These are phyloP conservation scores for Agrostemma githago DNA, from an alignment of 148 eudicot genomes.

Conservation along the genomic window DNA sequence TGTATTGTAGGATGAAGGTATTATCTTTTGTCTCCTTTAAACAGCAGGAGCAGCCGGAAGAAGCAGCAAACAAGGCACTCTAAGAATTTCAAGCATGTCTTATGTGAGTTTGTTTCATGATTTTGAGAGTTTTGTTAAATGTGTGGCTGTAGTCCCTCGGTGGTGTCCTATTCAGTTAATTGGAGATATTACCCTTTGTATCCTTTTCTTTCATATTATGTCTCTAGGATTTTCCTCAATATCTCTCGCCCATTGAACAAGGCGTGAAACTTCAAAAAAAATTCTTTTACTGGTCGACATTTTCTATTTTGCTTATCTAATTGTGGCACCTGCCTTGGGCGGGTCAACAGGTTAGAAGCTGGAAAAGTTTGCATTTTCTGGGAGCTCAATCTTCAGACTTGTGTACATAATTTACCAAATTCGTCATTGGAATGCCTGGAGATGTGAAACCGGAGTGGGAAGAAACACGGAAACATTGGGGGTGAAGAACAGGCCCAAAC, in stretches of 20 bases:
- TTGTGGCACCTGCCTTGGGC: background rate
- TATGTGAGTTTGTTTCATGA: constrained; percentile 4
- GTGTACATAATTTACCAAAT: no score
- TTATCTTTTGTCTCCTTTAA: constrained; percentile 40
- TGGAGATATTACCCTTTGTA: background rate
- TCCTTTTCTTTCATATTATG: background rate
- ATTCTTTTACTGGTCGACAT: background rate
- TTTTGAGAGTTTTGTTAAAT: background rate
- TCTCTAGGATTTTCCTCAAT: background rate
- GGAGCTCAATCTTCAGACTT: background rate
- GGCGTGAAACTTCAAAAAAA: background rate
- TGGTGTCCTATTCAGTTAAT: background rate
- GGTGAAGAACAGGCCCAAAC: no score
- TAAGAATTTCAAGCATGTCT: constrained; percentile 11
- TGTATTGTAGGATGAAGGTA: constrained; percentile 52
- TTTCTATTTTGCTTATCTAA: background rate
- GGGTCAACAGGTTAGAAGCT: background rate
- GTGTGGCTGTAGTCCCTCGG: constrained; percentile 1
- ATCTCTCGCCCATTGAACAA: background rate
- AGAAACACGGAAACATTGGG: background rate
- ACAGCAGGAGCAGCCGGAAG: constrained; percentile 20
- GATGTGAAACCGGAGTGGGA: background rate
- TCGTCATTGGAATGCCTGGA: background rate
- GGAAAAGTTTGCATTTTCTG: background rate
- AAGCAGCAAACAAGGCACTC: constrained; percentile 21